phyloP scores from a whole-genome alignment of 306 rosid species.

The Rubus idaeus region DNA sequence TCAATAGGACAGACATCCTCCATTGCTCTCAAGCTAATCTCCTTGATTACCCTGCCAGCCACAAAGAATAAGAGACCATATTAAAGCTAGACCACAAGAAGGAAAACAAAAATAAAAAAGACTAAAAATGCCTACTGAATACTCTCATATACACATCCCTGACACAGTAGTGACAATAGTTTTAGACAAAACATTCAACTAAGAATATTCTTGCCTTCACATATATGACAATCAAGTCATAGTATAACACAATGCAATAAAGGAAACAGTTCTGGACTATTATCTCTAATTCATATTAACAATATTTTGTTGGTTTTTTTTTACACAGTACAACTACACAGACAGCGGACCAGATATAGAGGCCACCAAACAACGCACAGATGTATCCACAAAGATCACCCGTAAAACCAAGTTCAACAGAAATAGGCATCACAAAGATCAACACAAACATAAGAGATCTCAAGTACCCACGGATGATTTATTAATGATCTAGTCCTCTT shows the following conservation, averaged over 20 bases:
- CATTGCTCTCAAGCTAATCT: conserved; percentile 67
- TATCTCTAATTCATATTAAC: not conserved
- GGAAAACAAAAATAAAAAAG: not conserved
- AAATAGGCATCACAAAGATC: too few species aligned
- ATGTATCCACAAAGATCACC: too few species aligned
- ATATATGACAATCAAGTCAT: not conserved
- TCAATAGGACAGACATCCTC: conserved; percentile 61
- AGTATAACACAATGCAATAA: not conserved
- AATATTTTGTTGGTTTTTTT: not conserved
- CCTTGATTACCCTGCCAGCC: conserved; percentile 76
- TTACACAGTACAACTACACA: not conserved
- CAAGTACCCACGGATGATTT: too few species aligned
- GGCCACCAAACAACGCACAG: too few species aligned
- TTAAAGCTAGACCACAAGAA: not conserved
- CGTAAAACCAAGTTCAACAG: too few species aligned
- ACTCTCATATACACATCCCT: not conserved
- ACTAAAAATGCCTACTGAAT: not conserved
- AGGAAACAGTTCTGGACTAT: not conserved
- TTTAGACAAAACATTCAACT: too few species aligned
- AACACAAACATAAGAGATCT: too few species aligned
- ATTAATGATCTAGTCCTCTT: too few species aligned
- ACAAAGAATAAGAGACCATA: conserved; percentile 1
- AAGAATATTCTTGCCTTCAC: not conserved
- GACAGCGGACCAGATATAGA: too few species aligned
- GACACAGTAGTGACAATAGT: too few species aligned